phyloP scores from a whole-genome alignment of 2,329 filamentous ascomycete genomes.

The Penicillium sp. region DNA sequence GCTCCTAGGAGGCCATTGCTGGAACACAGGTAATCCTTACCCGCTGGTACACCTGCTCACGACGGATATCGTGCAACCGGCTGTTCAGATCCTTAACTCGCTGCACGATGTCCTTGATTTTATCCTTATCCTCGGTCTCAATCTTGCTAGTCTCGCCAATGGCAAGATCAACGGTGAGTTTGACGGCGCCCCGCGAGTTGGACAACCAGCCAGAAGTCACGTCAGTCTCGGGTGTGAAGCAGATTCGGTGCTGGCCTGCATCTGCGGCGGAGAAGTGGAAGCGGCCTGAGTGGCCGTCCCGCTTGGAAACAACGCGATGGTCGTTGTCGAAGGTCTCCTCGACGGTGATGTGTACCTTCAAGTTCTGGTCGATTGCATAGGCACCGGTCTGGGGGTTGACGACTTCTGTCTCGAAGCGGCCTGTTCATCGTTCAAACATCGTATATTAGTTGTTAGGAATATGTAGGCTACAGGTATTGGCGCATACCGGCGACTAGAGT shows the following conservation, averaged over 20 bases:
- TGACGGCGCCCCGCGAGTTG: slow-evolving; percentile 69
- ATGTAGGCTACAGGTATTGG: not conserved
- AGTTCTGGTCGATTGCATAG: slow-evolving; percentile 69
- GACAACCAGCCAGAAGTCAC: slow-evolving; percentile 69
- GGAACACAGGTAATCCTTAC: slow-evolving; percentile 49
- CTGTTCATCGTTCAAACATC: slow-evolving; percentile 35
- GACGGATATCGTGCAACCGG: slow-evolving; percentile 78
- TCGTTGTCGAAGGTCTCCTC: slow-evolving; percentile 97
- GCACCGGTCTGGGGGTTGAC: slow-evolving; percentile 66
- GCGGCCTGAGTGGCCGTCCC: slow-evolving; percentile 68
- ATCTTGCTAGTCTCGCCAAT: slow-evolving; percentile 94
- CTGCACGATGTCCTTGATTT: slow-evolving; percentile 83
- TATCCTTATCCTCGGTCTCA: slow-evolving; percentile 87
- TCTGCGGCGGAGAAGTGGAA: slow-evolving; percentile 97
- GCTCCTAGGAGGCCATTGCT: not conserved
- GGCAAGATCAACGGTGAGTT: slow-evolving; percentile 80
- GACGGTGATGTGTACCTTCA: slow-evolving; percentile 86
- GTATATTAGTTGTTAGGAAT: not conserved
- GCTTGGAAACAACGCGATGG: slow-evolving; percentile 89
- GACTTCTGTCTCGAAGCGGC: slow-evolving; percentile 83
- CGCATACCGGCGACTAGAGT: slow-evolving; percentile 80
- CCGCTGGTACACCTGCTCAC: slow-evolving; percentile 95
- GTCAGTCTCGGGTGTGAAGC: slow-evolving; percentile 80
- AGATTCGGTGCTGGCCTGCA: slow-evolving; percentile 91
- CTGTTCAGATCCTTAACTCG: slow-evolving; percentile 87